Evolutionary conservation across 805 yeast genomes (phyloP), one percentile per base, ranked within the genome.

Genomic region (Cyberlindnera samutprakarnensis): DNA sequence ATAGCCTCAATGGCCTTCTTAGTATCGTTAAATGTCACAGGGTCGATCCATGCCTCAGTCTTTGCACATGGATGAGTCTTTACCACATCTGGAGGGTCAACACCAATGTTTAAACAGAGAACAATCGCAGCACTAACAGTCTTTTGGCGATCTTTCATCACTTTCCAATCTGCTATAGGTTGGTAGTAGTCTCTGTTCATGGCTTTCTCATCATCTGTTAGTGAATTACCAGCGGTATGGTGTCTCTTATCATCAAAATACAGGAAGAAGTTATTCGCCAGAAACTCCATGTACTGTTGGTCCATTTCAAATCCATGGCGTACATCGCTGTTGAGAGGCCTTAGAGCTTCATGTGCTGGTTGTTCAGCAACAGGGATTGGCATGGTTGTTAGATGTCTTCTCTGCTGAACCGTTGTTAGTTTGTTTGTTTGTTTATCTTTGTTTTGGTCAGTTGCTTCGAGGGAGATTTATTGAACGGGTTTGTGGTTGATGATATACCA

Each of bases 21-120:
- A 0, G 94, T 76, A 51, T 88, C 97, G 21, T 78, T 72, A 46
- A 75, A 79, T 7, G 76, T 66, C 16, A 82, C 61, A 0, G 97
- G 96, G 53, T 92, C 95, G 9, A 88, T 75, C 86, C 96, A 90
- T 1, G 96, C 82, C 62, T 92, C 98, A 25, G 78, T 59, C 43
- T 79, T 76, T 2, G 98, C 96, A 47, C 94, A 83, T 2, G 96
- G 96, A 40, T 83, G 86, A 0, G 96, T 86, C 53, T 87, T 85
- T 52, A 84, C 75, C 18, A 88, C 76, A 57, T 92, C 98, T 1
- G 98, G 98, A 3, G 98, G 98, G 45, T 90, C 97, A 2, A 92
- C 96, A 7, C 97, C 96, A 17, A 90, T 58, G 51, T 92, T 92
- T 23, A 92, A 63, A 56, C 98, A 92, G 30, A 92, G 62, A 30